Base-by-base conservation (phyloP, 768 basidiomycete genomes). In the Chiua virens region DNA sequence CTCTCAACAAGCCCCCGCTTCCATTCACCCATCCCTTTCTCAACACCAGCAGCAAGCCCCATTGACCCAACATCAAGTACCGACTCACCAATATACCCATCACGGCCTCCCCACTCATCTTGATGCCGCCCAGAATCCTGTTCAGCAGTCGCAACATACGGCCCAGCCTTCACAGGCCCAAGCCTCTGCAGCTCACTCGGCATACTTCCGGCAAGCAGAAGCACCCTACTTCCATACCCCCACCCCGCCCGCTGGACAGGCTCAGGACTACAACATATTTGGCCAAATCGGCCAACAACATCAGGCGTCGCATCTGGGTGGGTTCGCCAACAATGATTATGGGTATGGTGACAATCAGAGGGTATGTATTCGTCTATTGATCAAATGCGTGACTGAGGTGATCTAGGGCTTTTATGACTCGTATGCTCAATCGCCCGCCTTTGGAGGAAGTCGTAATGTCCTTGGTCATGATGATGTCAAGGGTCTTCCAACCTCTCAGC, bases 401-500 rank as follows among this genome's bases (percentile, higher is more conserved):
- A 57, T 41, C 36, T 56, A 87, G 86, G 81, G 81, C 57, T 89
- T 89, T 71, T 92, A 92, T 61, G 89, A 91, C 39, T 80, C 82
- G 9, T 90, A 91, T 62, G 70, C 67, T 41, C 87, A 83, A 57
- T 85, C 79, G 46, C 72, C 77, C 38, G 79, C 74, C 27, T 92
- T 91, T 56, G 79, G 79, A 30, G 80, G 78, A 23, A 67, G 58
- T 51, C 79, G 89, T 18, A 82, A 77, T 53, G 79, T 78, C 21
- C 75, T 90, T 8, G 79, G 79, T 32, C 88, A 89, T 42, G 89
- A 92, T 35, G 89, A 92, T 45, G 77, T 85, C 56, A 91, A 91
- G 66, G 81, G 81, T 37, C 73, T 89, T 34, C 79, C 85, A 8
- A 74, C 77, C 11, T 72, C 78, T 28, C 85, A 85, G 57, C 80